phyloP scores from a whole-genome alignment of 805 yeast genomes.

The Monosporozyma aerobia region DNA sequence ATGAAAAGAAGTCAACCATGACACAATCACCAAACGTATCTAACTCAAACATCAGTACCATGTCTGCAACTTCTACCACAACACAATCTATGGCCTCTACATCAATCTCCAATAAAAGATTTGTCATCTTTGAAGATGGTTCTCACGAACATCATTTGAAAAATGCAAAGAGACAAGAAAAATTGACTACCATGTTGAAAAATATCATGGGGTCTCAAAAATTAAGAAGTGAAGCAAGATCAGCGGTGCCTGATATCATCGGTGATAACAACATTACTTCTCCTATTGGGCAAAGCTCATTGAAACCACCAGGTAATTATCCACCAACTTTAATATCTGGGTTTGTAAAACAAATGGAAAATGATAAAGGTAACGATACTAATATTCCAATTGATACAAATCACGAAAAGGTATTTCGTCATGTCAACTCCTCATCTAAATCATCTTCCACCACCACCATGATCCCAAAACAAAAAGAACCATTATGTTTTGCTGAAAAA shows the following conservation, averaged over 20 bases:
- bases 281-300: not conserved
- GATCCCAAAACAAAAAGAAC: not conserved
- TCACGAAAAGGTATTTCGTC: not conserved
- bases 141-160: constrained; percentile 71
- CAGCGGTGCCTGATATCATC: constrained; percentile 63
- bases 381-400: not conserved
- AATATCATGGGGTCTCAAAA: constrained; percentile 69
- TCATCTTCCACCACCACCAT: not conserved
- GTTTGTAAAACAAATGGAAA: constrained; percentile 46
- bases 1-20: not conserved
- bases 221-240: constrained; percentile 58
- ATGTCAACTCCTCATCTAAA: not conserved
- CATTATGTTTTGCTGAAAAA: constrained; percentile 55
- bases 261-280: constrained; percentile 18
- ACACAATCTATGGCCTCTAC: not conserved
- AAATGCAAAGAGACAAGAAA: constrained; percentile 71
- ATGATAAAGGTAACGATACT: not conserved
- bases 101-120: constrained; percentile 28
- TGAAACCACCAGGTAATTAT: constrained; percentile 12
- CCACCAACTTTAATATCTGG: constrained; percentile 72
- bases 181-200: constrained; percentile 62
- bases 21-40: not conserved
- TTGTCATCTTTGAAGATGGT: constrained; percentile 55
- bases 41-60: not conserved
- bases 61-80: not conserved